Conservation (phyloP, 179 eudicot species). For the Patellifolia procumbens region DNA sequence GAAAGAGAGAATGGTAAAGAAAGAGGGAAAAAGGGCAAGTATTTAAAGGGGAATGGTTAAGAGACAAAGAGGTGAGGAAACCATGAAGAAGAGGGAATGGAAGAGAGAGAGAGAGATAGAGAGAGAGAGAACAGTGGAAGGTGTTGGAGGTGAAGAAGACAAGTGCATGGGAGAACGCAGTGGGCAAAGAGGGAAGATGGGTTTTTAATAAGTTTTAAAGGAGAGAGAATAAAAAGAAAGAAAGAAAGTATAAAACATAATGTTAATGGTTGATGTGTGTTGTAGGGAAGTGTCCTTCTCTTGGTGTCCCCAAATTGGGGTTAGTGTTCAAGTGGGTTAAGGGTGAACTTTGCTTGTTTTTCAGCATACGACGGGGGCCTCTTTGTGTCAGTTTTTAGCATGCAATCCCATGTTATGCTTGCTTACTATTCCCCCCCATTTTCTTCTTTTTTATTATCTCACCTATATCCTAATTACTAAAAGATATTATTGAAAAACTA, state of each 20-base stretch:
- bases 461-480: too few species aligned
- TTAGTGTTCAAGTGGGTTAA: constrained; percentile 37
- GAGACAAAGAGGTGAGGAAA: too few species aligned
- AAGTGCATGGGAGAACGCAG: constrained; percentile 37
- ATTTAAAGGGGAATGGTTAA: too few species aligned
- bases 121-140: constrained; percentile 18
- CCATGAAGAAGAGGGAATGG: constrained; percentile 29
- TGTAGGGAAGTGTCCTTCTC: constrained; percentile 36
- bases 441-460: too few species aligned
- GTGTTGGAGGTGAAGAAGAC: constrained; percentile 44
- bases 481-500: too few species aligned
- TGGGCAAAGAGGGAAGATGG: constrained; percentile 29
- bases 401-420: constrained; percentile 38
- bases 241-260: neutral
- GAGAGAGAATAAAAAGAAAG: neutral
- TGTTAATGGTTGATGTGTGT: neutral
- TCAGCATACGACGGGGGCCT: constrained; percentile 26
- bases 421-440: constrained; percentile 7
- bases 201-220: constrained; percentile 15
- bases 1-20: constrained; percentile 11
- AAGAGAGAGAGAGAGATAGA: constrained; percentile 5
- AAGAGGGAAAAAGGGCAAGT: neutral
- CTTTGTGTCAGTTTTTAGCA: constrained; percentile 34
- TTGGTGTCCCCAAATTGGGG: constrained; percentile 39
- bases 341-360: constrained; percentile 32